Evolutionary conservation across 108 stramenopile species (phyloP).

Genomic region (Aurantiochytrium sp.): DNA sequence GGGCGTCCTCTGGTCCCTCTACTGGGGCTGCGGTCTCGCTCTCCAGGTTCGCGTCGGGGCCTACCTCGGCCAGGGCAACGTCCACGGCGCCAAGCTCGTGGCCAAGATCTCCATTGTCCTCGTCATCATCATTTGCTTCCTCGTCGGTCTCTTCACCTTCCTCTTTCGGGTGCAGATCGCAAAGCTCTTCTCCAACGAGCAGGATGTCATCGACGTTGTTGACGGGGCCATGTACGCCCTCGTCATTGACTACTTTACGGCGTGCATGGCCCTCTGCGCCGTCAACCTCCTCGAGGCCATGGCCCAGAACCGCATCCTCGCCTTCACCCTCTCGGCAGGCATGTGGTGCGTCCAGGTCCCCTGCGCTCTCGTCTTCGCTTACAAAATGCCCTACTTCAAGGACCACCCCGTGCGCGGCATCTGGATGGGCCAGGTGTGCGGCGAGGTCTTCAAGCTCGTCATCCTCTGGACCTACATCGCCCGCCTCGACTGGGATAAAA

Average conservation of each 20-base stretch:
- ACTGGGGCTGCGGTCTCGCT: conserved; percentile 8
- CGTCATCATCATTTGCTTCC: conserved; percentile 19
- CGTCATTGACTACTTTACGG: conserved; percentile 21
- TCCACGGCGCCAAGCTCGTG: not conserved
- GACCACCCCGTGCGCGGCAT: not conserved
- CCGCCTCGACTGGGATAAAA: conserved; percentile 13
- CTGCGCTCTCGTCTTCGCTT: conserved; percentile 10
- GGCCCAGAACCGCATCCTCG: conserved; percentile 31
- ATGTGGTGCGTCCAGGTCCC: conserved; percentile 33
- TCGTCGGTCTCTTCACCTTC: conserved; percentile 26
- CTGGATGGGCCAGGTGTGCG: conserved; percentile 27
- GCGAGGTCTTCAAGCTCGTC: conserved; percentile 30
- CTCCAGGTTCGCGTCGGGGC: conserved; percentile 24
- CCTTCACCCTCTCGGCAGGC: conserved; percentile 1
- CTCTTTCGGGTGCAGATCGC: not conserved
- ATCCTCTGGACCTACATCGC: conserved; percentile 13
- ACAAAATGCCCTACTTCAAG: conserved; percentile 10
- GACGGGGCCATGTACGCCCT: conserved; percentile 24
- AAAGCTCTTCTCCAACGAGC: conserved; percentile 23
- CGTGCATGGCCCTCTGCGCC: conserved; percentile 1
- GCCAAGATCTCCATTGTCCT: not conserved
- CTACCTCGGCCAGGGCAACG: conserved; percentile 29
- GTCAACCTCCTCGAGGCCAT: conserved; percentile 28
- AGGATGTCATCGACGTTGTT: not conserved
- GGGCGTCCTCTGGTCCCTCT: conserved; percentile 27